Percentiles rank a stretch among this genome's conserved stretches.
phyloP scores from a whole-genome alignment of 1,284 basidiomycete genomes.

The Chalciporus sp. region DNA sequence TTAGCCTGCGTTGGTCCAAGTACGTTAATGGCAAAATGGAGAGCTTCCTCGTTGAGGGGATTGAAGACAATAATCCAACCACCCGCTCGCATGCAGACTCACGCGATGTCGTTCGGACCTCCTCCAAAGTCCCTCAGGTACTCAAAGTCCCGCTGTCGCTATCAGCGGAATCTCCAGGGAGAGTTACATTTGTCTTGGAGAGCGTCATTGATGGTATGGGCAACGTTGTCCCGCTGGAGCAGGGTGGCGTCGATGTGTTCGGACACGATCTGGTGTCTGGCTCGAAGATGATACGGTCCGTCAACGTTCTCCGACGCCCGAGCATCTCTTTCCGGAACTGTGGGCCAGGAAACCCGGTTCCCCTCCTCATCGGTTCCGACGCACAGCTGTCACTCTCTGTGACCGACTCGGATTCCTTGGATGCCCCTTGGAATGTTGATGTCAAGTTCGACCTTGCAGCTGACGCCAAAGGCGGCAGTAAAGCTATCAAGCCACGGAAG shows the following conservation, averaged over 20 bases:
- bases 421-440: slow-evolving; percentile 68
- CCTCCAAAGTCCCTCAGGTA: slow-evolving; percentile 47
- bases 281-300: slow-evolving; percentile 59
- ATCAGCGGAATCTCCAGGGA: slow-evolving; percentile 61
- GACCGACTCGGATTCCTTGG: slow-evolving; percentile 55
- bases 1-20: slow-evolving; percentile 78
- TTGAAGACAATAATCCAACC: slow-evolving; percentile 56
- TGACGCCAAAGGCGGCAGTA: slow-evolving; percentile 38
- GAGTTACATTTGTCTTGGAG: slow-evolving; percentile 71
- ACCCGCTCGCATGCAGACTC: slow-evolving; percentile 21
- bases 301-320: slow-evolving; percentile 79
- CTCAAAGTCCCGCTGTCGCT: slow-evolving; percentile 71
- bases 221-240: slow-evolving; percentile 59
- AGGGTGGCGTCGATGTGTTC: slow-evolving; percentile 23
- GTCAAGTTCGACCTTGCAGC: slow-evolving; percentile 60
- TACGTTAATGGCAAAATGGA: slow-evolving; percentile 64
- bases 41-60: slow-evolving; percentile 79
- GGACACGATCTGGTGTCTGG: slow-evolving; percentile 20
- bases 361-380: slow-evolving; percentile 74
- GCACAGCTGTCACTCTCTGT: slow-evolving; percentile 53
- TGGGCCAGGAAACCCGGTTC: slow-evolving; percentile 69
- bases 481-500: slow-evolving; percentile 59
- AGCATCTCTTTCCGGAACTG: slow-evolving; percentile 76
- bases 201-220: slow-evolving; percentile 76
- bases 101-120: slow-evolving; percentile 25